These are phyloP conservation scores for Picochlorum sp. DNA, from an alignment of 139 green algal species.

Conservation along the genomic window DNA sequence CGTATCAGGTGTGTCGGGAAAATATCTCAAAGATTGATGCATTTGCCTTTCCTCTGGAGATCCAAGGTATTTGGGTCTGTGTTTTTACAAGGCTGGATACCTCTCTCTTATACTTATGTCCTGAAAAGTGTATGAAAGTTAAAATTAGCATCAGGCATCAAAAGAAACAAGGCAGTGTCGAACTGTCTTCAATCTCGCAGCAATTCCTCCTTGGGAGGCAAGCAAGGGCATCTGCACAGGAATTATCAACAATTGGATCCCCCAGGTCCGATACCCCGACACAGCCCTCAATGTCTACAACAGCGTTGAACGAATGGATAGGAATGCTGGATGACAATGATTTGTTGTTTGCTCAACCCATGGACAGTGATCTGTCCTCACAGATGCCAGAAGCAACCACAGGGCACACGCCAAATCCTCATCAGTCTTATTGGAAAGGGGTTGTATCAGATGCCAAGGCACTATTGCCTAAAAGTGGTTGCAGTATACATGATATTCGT, in stretches of 20 bases:
- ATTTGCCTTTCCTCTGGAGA: not conserved
- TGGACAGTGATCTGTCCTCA: not conserved
- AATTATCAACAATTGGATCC: not conserved
- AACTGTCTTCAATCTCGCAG: not conserved
- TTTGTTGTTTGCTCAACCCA: slow-evolving; percentile 1
- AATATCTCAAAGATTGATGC: slow-evolving; percentile 1
- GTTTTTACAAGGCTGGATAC: slow-evolving; percentile 1
- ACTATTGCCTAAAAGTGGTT: not conserved
- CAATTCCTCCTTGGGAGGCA: slow-evolving; percentile 1
- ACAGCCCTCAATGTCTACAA: not conserved
- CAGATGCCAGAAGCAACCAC: slow-evolving; percentile 2
- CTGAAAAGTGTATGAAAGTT: slow-evolving; percentile 5
- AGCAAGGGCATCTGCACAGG: not conserved
- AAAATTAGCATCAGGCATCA: slow-evolving; percentile 5
- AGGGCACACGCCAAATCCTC: not conserved
- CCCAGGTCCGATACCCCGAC: not conserved
- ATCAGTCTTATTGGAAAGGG: not conserved
- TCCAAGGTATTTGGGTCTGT: slow-evolving; percentile 5
- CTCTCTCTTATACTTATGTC: not conserved
- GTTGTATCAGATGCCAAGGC: not conserved
- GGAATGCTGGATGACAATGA: not conserved
- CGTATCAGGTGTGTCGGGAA: not conserved
- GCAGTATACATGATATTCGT: not conserved
- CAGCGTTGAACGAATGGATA: not conserved
- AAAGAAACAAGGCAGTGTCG: slow-evolving; percentile 1